Percentiles rank a stretch among this genome's conserved stretches.
These are phyloP conservation scores for Prinsepia uniflora DNA, from an alignment of 306 rosid genomes.

Conservation along the genomic window DNA sequence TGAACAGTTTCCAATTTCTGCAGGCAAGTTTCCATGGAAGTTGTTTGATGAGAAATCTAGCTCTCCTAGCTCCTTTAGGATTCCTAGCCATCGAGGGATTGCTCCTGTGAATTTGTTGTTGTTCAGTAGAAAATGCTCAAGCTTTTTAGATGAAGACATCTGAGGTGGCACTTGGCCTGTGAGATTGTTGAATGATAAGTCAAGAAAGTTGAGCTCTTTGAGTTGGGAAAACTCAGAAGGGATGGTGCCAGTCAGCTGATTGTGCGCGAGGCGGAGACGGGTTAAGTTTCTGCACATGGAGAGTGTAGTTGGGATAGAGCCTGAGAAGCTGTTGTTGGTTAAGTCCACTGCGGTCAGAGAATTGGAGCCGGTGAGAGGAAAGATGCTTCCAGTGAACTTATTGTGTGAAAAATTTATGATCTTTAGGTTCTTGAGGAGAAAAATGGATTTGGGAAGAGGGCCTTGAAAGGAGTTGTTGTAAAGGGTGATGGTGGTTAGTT, in stretches of 20 bases:
- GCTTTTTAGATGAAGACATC: constrained; percentile 53
- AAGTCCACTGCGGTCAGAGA: constrained; percentile 63
- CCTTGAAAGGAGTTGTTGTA: constrained; percentile 95
- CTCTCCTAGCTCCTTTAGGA: constrained; percentile 70
- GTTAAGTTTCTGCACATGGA: constrained; percentile 55
- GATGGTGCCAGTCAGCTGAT: constrained; percentile 56
- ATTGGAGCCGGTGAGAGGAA: constrained; percentile 67
- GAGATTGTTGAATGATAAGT: constrained; percentile 68
- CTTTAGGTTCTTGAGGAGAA: constrained; percentile 60
- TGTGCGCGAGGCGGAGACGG: constrained; percentile 80
- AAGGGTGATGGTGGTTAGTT: constrained; percentile 66
- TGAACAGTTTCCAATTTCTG: constrained; percentile 70
- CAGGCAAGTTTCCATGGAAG: constrained; percentile 61
- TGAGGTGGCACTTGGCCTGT: constrained; percentile 50
- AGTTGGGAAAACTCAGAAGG: constrained; percentile 57
- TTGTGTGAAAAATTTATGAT: constrained; percentile 87
- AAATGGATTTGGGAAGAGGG: constrained; percentile 68
- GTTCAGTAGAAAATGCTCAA: constrained; percentile 64
- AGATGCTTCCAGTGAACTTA: constrained; percentile 63
- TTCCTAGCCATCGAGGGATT: constrained; percentile 65
- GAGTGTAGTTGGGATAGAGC: constrained; percentile 65
- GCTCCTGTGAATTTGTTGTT: constrained; percentile 57
- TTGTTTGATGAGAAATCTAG: constrained; percentile 74
- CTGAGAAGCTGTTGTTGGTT: constrained; percentile 92
- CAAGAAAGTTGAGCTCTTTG: constrained; percentile 71